Evolutionary conservation across 345 rosid species (phyloP), one percentile per base, ranked within the genome.

Genomic region (Salix suchowensis): DNA sequence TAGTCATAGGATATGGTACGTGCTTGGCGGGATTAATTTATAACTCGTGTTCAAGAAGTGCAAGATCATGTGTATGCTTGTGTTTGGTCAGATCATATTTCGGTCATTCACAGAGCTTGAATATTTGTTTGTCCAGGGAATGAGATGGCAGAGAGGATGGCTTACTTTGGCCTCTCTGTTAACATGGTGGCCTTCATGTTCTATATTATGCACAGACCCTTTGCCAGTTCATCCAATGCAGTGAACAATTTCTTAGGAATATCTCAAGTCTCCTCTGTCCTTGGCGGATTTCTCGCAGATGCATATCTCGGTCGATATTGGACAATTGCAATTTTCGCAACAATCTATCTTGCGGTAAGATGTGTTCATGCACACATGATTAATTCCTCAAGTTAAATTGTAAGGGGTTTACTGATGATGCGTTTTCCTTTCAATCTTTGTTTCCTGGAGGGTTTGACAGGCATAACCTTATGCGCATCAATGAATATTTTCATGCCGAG

Each of bases 91-190:
- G 1, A 46, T 46, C 50, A 46, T 46, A 12, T 46, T 13, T 64
- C 14, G 9, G 26, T 19, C 36, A 13, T 21, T 74, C 37, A 26
- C 54, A 12, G 50, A 71, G 46, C 6, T 65, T 61, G 64, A 46
- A 40, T 68, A 21, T 65, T 37, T 71, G 10, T 65, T 32, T 34
- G 72, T 74, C 26, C 89, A 92, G 98, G 98, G 70, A 94, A 94
- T 78, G 98, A 94, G 81, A 91, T 91, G 93, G 97, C 98, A 23
- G 98, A 92, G 85, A 87, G 97, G 78, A 91, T 94, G 97, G 97
- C 96, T 28, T 94, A 94, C 78, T 94, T 90, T 28, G 98, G 98
- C 34, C 85, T 94, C 10, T 89, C 98, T 1, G 98, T 94, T 18
- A 94, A 94, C 89, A 92, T 94, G 98, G 94, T 94, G 81, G 90